phyloP scores from a whole-genome alignment of 2,329 filamentous ascomycete species.

The Apiospora marii region DNA sequence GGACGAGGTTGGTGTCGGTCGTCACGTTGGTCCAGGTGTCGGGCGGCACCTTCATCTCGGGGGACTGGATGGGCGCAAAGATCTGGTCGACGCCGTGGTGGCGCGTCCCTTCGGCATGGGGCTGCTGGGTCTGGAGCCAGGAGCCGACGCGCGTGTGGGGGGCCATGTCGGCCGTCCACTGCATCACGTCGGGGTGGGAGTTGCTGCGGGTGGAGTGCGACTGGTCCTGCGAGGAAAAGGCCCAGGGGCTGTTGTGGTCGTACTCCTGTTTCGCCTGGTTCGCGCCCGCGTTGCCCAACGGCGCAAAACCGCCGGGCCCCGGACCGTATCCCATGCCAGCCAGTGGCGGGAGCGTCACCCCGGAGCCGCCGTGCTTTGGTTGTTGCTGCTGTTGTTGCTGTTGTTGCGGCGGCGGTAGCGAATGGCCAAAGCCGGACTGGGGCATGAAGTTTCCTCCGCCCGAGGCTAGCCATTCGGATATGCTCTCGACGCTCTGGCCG shows the following conservation, averaged over 20 bases:
- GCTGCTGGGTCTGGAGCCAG: conserved; percentile 56
- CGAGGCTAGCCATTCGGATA: conserved; percentile 61
- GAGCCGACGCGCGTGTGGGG: conserved; percentile 56
- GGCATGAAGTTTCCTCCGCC: background rate
- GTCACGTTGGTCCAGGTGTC: conserved; percentile 69
- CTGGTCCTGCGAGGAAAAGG: conserved; percentile 55
- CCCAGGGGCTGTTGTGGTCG: conserved; percentile 58
- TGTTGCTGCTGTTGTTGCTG: too few relatives aligned
- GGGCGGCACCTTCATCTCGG: conserved; percentile 52
- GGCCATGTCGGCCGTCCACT: conserved; percentile 52
- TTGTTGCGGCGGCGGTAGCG: conserved; percentile 26
- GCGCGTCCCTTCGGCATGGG: conserved; percentile 39
- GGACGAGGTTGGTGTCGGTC: conserved; percentile 62
- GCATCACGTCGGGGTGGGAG: conserved; percentile 56
- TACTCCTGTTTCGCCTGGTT: conserved; percentile 46
- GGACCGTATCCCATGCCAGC: conserved; percentile 31
- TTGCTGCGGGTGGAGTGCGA: conserved; percentile 54
- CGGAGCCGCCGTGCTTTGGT: conserved; percentile 29
- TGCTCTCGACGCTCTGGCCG: conserved; percentile 62
- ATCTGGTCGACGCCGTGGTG: conserved; percentile 57
- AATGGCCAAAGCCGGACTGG: conserved; percentile 35
- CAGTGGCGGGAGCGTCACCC: conserved; percentile 39
- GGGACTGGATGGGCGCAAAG: conserved; percentile 53
- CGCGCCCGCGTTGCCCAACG: conserved; percentile 45
- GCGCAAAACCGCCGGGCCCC: conserved; percentile 34